Conservation (phyloP, 2,329 filamentous ascomycete genomes). For the Pestalotiopsis sp. region DNA sequence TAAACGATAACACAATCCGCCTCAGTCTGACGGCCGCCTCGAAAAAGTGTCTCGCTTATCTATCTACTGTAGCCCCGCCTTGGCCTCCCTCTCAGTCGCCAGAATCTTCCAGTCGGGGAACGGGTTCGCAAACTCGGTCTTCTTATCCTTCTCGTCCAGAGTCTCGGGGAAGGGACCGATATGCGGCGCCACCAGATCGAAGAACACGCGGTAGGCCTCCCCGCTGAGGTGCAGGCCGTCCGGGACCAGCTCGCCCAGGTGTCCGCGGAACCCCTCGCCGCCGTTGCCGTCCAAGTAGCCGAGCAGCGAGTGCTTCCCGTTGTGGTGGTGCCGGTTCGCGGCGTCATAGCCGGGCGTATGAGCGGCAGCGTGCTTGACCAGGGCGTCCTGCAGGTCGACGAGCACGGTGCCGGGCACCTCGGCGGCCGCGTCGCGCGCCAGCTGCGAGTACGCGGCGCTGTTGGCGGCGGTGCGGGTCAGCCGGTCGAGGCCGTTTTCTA, state of each 20-base stretch:
- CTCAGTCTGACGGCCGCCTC: no score
- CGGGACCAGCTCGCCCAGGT: constrained; percentile 51
- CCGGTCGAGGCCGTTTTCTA: constrained; percentile 43
- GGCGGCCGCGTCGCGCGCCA: constrained; percentile 66
- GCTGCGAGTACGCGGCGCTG: constrained; percentile 57
- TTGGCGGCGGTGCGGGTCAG: constrained; percentile 46
- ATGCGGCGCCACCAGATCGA: constrained; percentile 45
- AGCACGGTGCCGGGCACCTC: constrained; percentile 67
- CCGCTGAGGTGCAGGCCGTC: constrained; percentile 60
- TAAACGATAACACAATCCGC: no score
- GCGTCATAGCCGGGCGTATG: constrained; percentile 47
- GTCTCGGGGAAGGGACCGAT: constrained; percentile 39
- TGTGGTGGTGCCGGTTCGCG: constrained; percentile 4
- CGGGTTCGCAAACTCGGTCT: constrained; percentile 34
- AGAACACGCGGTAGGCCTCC: constrained; percentile 54
- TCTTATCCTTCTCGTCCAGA: constrained; percentile 32
- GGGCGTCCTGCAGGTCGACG: constrained; percentile 76
- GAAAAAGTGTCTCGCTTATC: neutral
- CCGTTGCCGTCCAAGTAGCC: constrained; percentile 47
- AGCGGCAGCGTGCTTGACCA: constrained; percentile 70
- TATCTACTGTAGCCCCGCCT: neutral
- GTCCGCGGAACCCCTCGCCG: constrained; percentile 39
- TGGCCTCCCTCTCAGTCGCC: neutral
- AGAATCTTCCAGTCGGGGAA: constrained; percentile 47
- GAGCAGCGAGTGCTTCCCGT: constrained; percentile 41